Base-by-base conservation (phyloP, 2,329 filamentous ascomycete species). In the Didymellaceae sp. region DNA sequence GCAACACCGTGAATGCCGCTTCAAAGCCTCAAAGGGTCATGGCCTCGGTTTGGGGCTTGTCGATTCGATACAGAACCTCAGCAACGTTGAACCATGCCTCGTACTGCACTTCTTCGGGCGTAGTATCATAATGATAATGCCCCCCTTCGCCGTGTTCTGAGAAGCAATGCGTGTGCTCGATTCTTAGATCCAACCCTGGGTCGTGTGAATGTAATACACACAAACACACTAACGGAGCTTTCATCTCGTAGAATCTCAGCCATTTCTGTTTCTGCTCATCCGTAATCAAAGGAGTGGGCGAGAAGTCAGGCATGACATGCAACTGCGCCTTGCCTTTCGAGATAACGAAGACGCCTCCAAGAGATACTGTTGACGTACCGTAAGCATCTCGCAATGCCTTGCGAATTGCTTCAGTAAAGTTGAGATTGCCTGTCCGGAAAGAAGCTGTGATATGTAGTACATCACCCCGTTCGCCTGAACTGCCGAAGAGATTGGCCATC, bases 141-240 rank as follows among this genome's bases (percentile, higher is more conserved):
- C 78, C 78, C 3, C 78, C 78, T 49, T 57, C 35, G 61, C 41
- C 6, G 61, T 52, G 1, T 56, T 37, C 2, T 5, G 75, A 74
- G 44, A 78, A 79, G 17, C 72, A 74, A 62, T 80, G 78, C 4
- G 78, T 78, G 55, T 81, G 78, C 55, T 81, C 78, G 60, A 78
- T 75, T 21, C 77, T 63, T 40, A 80, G 51, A 0, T 65, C 72
- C 52, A 78, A 54, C 6, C 59, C 71, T 0, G 73, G 73, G 48
- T 79, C 75, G 7, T 72, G 68, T 11, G 75, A 59, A 42, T 59
- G 57, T 40, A 59, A 18, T 6, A 59, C 57, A 25, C 45, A 50
- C 28, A 59, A 31, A 38, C 57, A 57, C n/a, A 59, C 48, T 18
- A 59, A 20, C 0, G 54, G 57, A 11, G 44, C 52, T n/a, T 52